Evolutionary conservation across 73 alveolate species (phyloP), one percentile per base, ranked within the genome.

Genomic region (Paramecium bursaria): DNA sequence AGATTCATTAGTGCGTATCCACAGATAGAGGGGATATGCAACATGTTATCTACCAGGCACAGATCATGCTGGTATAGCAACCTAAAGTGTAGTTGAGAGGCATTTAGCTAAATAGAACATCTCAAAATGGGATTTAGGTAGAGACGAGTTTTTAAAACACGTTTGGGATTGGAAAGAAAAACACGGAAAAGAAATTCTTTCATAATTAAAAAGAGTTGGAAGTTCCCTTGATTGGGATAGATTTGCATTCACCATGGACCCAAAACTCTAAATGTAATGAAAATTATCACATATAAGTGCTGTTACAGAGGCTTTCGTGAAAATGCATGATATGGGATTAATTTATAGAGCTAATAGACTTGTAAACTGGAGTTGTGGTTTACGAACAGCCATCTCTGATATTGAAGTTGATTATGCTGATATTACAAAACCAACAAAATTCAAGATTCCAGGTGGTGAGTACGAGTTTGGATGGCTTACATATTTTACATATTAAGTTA

Each of bases 131-230:
- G 98, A 96, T 48, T 76, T 91, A 46, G 97, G 97, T 2, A 91
- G 99, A 86, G 99, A 94, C 54, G 95, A 91, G 46, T 94, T 96
- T 57, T 94, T 96, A 13, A 82, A 93, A 77, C 75, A 86, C 26
- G 98, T 96, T 14, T 96, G 99, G 99, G 95, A 94, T 44, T 96
- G 99, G 99, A 96, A 96, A 75, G 95, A 92, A 17, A 96, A 96
- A 82, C 89, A 96, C 67, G 99, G 99, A 1, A 94, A 87, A 61
- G 88, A 92, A 61, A 96, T 96, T 22, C 86, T 86, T 80, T 89
- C 91, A 48, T 93, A 96, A 85, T 96, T 96, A 85, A 86, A 91
- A 30, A 89, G 97, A 74, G 95, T 90, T 21, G 99, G 98, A 48
- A 92, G 94, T 46, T 91, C 98, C 4, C 92, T 96, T 44, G 99